Evolutionary conservation across 2,329 filamentous ascomycete species (phyloP), one percentile per base, ranked within the genome.

Genomic region (Colletotrichum costaricense): DNA sequence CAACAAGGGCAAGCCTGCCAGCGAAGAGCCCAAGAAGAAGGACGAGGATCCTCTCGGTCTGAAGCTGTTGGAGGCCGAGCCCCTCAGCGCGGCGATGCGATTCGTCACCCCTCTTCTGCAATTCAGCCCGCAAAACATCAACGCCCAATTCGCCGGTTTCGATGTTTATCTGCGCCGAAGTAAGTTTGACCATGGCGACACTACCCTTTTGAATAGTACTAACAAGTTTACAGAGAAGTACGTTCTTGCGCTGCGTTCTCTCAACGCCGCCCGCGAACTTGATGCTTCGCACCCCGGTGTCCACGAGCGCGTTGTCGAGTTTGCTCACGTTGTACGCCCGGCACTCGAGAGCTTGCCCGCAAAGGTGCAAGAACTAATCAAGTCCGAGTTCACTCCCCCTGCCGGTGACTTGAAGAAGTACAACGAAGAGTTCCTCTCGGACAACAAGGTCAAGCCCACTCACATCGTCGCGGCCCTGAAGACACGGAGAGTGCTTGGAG

Each of bases 11-110:
- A 89, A 89, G 63, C 87, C 91, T 4, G 19, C 42, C 67, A 86
- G 87, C 28, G 87, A 88, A 38, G 90, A 89, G 54, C 90, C 88
- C 30, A 84, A 87, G 11, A 97, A 95, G 87, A 98, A 97, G 87
- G 97, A 99, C 77, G 90, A 94, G 24, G 97, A 99, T 82, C 96
- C 97, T 30, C 87, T 93, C 38, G 97, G 97, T 54, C 85, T 92
- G 77, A 94, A 94, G 82, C 88, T 98, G 71, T 90, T 94, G 22
- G 90, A 93, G 73, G 98, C 96, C 4, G 93, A 97, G 69, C 96
- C 97, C 9, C 84, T 99, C 57, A 92, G 91, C 60, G 95, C 97
- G 78, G 95, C 95, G 3, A 93, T 95, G 87, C 97, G 96, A 82
- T 98, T 97, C 81, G 83, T 99, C 69, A 87, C 84, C 19, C 95